A percentile compares a stretch with the other conserved stretches of the same genome.
Conservation (phyloP, 2,329 filamentous ascomycete genomes). For the Bipolaris oryzae region DNA sequence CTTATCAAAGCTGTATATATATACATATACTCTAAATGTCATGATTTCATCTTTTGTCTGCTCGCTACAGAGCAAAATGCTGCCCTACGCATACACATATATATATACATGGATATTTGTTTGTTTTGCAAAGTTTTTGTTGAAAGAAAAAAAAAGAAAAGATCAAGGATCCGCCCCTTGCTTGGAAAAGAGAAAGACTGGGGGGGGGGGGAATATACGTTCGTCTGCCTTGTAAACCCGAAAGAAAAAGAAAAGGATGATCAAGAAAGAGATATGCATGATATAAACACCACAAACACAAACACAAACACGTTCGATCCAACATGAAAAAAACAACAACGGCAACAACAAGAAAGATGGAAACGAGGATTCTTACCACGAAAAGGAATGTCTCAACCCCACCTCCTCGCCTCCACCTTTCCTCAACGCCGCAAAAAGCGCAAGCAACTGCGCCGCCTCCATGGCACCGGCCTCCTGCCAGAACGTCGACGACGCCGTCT, state of each 20-base stretch:
- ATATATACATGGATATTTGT: no score
- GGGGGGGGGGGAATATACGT: background rate
- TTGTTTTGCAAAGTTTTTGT: no score
- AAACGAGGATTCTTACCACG: slow-evolving; percentile 30
- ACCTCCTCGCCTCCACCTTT: slow-evolving; percentile 24
- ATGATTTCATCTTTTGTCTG: no score
- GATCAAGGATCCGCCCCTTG: no score
- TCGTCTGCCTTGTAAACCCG: no score
- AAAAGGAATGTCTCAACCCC: slow-evolving; percentile 40
- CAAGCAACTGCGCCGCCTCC: slow-evolving; percentile 41
- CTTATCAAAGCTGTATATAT: no score
- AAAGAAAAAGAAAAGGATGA: background rate
- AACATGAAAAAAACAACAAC: background rate
- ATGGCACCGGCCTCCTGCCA: slow-evolving; percentile 44
- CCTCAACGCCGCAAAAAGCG: slow-evolving; percentile 41
- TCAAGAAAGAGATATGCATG: background rate
- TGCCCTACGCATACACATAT: no score
- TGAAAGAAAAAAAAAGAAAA: no score
- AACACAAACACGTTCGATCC: no score
- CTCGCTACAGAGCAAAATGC: no score
- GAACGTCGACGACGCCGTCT: slow-evolving; percentile 36
- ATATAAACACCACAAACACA: no score
- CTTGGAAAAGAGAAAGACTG: background rate
- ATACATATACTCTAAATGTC: no score
- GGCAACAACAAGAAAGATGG: background rate